Evolutionary conservation across 768 basidiomycete genomes (phyloP), one percentile per base, ranked within the genome.

Genomic region (Kwoniella sp.): DNA sequence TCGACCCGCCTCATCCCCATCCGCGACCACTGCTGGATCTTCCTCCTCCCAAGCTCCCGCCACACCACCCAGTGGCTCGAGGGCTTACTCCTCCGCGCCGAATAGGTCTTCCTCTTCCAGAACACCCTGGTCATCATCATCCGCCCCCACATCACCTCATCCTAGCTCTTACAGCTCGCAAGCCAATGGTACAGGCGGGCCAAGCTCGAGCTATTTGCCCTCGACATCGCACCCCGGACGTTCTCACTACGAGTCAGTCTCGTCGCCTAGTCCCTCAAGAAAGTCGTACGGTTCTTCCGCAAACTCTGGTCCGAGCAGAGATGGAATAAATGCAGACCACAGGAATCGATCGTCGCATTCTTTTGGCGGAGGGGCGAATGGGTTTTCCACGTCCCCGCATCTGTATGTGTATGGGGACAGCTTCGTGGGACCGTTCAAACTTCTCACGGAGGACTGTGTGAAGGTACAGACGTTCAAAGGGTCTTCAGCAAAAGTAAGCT

Each of bases 391-490:
- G 7, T 48, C 57, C 26, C 67, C 67, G 11, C 57, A 62, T 15
- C 45, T 77, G 4, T 65, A 70, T 55, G 65, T 75, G 4, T 77
- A 69, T 52, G 76, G 76, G 15, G 76, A 77, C 53, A 71, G 69
- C 50, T 77, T 77, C 55, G 71, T 74, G 11, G 76, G 76, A 31
- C 76, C 76, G 8, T 61, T 77, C 53, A 75, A 72, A 60, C 56
- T 77, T 41, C 54, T 75, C 11, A 67, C 68, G 31, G 74, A 75
- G 23, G 69, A 73, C 5, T 58, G 63, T 50, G 69, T 64, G 11
- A 60, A 58, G 28, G 58, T 71, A 12, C 61, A 50, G 25, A 75
- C 71, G 13, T 77, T 72, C 59, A 77, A 77, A 54, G 76, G 76
- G 8, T 73, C 76, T 57, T 73, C 72, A 7, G 76, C 76, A 30